Evolutionary conservation across 2,329 filamentous ascomycete species (phyloP).

Genomic region (Colletotrichum endophyticum): DNA sequence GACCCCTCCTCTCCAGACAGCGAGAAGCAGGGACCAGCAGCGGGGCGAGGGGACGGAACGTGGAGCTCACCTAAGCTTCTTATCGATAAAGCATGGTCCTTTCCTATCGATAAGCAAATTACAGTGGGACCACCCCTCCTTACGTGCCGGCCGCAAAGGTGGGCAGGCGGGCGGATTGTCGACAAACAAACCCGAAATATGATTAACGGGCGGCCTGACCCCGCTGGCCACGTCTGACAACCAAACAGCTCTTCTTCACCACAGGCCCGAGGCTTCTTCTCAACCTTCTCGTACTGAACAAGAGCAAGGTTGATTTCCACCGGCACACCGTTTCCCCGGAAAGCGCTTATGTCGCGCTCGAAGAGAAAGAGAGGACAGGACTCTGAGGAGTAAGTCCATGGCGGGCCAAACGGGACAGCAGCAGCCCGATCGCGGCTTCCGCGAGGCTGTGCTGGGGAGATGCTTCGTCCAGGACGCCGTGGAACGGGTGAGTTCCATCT

Average conservation of each 20-base stretch:
- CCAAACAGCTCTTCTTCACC: not conserved
- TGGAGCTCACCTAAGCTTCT: not conserved
- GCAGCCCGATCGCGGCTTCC: conserved; percentile 17
- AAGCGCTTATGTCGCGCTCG: conserved; percentile 18
- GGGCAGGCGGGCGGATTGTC: not conserved
- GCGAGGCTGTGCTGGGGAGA: conserved; percentile 34
- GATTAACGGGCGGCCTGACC: not conserved
- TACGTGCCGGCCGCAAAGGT: not conserved
- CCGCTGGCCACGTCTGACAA: not conserved
- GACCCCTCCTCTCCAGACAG: conserved; percentile 16
- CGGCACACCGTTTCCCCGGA: not conserved
- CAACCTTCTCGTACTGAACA: not conserved
- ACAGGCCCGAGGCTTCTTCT: not conserved
- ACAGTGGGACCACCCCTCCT: conserved; percentile 1
- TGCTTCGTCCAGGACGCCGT: conserved; percentile 41
- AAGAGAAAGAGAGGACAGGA: conserved; percentile 10
- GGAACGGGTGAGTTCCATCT: conserved; percentile 35
- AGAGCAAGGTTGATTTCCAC: not conserved
- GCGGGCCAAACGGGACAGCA: conserved; percentile 1
- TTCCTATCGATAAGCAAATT: conserved; percentile 1
- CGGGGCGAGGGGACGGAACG: not conserved
- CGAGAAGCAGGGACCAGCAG: not conserved
- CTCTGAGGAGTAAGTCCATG: conserved; percentile 20
- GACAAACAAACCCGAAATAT: not conserved
- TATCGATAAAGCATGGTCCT: conserved; percentile 9